Evolutionary conservation across 257 asterid species (phyloP).

Genomic region (Gentiana dahurica): DNA sequence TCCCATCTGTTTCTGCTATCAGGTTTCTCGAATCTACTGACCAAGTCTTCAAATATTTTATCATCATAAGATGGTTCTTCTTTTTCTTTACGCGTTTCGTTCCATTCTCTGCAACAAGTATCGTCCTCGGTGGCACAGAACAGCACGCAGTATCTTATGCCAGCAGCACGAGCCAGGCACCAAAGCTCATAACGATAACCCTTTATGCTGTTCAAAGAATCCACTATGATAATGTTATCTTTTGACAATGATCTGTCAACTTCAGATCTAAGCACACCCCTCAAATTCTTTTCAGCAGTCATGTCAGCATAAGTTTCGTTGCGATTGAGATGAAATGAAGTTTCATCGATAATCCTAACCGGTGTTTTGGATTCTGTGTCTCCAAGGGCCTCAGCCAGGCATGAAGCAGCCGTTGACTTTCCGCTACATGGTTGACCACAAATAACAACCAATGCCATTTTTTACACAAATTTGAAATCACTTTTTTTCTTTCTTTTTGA

Average conservation of each 20-base stretch:
- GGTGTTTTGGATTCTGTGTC: constrained; percentile 58
- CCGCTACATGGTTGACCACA: constrained; percentile 99
- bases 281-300: constrained; percentile 83
- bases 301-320: constrained; percentile 74
- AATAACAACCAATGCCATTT: constrained; percentile 93
- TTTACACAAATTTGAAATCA: no score
- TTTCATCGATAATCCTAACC: constrained; percentile 59
- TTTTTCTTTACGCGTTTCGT: constrained; percentile 47
- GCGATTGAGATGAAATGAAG: constrained; percentile 78
- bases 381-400: constrained; percentile 68
- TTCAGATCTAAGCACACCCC: constrained; percentile 93
- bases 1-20: constrained; percentile 92
- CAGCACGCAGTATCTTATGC: constrained; percentile 79
- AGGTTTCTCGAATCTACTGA: constrained; percentile 89
- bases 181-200: constrained; percentile 96
- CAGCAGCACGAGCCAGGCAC: constrained; percentile 97
- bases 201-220: constrained; percentile 89
- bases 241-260: constrained; percentile 81
- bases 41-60: constrained; percentile 61
- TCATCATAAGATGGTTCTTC: constrained; percentile 46
- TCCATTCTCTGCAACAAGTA: constrained; percentile 60
- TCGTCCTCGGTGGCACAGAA: constrained; percentile 69
- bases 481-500: neutral
- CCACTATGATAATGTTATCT: constrained; percentile 68
- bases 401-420: constrained; percentile 68